Conservation (phyloP, 352 stramenopile genomes). For the Globisporangium polare region DNA sequence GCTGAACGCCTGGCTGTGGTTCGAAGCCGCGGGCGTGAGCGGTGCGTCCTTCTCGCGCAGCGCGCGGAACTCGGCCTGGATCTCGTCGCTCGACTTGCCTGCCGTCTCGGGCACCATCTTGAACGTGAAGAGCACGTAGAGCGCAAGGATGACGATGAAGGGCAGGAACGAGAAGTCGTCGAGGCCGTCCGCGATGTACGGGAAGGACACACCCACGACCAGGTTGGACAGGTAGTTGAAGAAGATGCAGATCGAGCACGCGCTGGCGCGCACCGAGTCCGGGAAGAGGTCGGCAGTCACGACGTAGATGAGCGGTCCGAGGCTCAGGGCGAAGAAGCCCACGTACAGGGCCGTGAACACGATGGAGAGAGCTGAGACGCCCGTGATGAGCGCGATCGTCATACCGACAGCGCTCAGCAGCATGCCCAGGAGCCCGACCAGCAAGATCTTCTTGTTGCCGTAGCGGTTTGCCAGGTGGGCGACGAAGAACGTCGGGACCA, state of each 20-base stretch:
- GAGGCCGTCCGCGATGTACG: conserved; percentile 42
- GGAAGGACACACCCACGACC: conserved; percentile 49
- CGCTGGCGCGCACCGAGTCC: conserved; percentile 40
- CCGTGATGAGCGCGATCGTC: conserved; percentile 26
- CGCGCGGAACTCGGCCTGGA: conserved; percentile 41
- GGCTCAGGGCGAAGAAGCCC: conserved; percentile 39
- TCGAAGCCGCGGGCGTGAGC: background rate
- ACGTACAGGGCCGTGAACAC: conserved; percentile 47
- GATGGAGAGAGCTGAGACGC: conserved; percentile 33
- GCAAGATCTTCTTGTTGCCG: conserved; percentile 49
- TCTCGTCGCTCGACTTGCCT: conserved; percentile 54
- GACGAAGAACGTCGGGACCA: conserved; percentile 42
- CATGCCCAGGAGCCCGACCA: conserved; percentile 47
- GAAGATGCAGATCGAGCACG: conserved; percentile 39
- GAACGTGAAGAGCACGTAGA: conserved; percentile 29
- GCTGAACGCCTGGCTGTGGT: conserved; percentile 1
- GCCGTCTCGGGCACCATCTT: conserved; percentile 51
- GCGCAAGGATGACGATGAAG: conserved; percentile 38
- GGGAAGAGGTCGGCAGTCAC: conserved; percentile 55
- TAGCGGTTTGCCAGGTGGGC: conserved; percentile 30
- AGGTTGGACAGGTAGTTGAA: conserved; percentile 53
- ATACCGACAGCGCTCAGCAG: conserved; percentile 38
- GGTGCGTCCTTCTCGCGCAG: conserved; percentile 15
- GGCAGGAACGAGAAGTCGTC: conserved; percentile 41
- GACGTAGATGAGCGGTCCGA: conserved; percentile 48